Base-by-base conservation (phyloP, 2,329 filamentous ascomycete genomes). In the Penicillium sp. region DNA sequence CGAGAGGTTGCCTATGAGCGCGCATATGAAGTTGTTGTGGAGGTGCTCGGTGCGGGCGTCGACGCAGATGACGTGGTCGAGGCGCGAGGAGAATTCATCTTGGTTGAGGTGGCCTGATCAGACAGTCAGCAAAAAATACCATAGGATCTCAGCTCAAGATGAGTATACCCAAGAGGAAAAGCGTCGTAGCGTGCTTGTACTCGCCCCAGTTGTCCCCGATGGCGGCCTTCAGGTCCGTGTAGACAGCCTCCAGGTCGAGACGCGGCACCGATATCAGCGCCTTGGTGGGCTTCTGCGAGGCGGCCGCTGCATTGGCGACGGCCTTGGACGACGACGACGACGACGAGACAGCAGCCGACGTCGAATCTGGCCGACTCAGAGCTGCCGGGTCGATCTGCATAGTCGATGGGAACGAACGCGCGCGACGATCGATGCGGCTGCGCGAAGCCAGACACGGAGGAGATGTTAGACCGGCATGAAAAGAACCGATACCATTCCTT, bases 181-280 rank as follows among this genome's bases (percentile, higher is more conserved):
- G 73, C 45, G 77, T 78, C 16, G 84, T 74, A 4, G 81, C 75
- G 55, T 82, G 79, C 67, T 85, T 85, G 64, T 87, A 87, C 47
- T 78, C 77, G 16, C 75, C 72, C 83, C 83, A 87, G 62, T 81
- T 75, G 57, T 85, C 81, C 58, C 79, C 81, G 58, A 87, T 79
- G 20, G 79, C 78, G 51, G 76, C 73, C 66, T 86, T 86, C 54
- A 87, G 74, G 59, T 83, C 79, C 9, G 81, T 79, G 65, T 87
- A 86, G 51, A 85, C 74, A 24, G 83, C 82, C 66, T 87, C 84
- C 52, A 85, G 71, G 63, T 87, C 84, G 56, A 87, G 77, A 60
- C 84, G 81, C 62, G 82, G 83, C 23, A 82, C 79, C n/a, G 77
- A 77, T 52, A 77, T 77, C 56, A 77, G 68, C 26, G 76, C 72